phyloP scores from a whole-genome alignment of 805 yeast species.

The Candida peoriensis region DNA sequence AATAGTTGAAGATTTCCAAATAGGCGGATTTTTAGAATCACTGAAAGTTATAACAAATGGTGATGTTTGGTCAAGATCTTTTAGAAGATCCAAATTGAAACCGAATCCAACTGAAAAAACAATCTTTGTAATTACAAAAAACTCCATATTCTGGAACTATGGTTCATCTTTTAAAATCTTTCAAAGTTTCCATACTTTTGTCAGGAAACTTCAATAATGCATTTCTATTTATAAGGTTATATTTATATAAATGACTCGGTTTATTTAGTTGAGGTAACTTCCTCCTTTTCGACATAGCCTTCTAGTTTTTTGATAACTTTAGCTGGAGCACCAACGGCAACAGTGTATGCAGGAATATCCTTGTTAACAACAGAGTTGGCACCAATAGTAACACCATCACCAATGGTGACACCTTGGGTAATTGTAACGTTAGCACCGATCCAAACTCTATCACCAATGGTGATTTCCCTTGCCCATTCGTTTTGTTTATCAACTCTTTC shows the following conservation, averaged over 20 bases:
- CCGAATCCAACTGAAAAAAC: conserved; percentile 2
- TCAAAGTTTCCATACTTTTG: conserved; percentile 21
- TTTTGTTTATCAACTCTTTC: conserved; percentile 30
- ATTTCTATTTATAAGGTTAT: too few relatives aligned
- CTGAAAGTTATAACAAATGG: conserved; percentile 10
- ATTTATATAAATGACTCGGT: background rate
- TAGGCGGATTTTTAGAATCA: background rate
- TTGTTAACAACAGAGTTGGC: conserved; percentile 64
- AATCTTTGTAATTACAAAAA: conserved; percentile 9
- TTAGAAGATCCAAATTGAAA: conserved; percentile 13
- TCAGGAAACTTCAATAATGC: conserved; percentile 1
- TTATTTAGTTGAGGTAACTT: background rate
- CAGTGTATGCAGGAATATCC: conserved; percentile 47
- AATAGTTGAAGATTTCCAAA: background rate
- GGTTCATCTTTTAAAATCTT: conserved; percentile 13
- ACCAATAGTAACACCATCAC: conserved; percentile 56
- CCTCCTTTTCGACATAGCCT: too few relatives aligned
- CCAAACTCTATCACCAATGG: conserved; percentile 66
- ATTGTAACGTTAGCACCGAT: conserved; percentile 51
- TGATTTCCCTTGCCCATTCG: conserved; percentile 54
- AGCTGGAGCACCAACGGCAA: conserved; percentile 65
- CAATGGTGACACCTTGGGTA: conserved; percentile 63
- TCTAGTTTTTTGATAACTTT: conserved; percentile 33
- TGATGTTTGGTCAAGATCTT: conserved; percentile 23
- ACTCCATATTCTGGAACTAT: conserved; percentile 14